Evolutionary conservation across 306 rosid genomes (phyloP).

Genomic region (Amphicarpaea edgeworthii): DNA sequence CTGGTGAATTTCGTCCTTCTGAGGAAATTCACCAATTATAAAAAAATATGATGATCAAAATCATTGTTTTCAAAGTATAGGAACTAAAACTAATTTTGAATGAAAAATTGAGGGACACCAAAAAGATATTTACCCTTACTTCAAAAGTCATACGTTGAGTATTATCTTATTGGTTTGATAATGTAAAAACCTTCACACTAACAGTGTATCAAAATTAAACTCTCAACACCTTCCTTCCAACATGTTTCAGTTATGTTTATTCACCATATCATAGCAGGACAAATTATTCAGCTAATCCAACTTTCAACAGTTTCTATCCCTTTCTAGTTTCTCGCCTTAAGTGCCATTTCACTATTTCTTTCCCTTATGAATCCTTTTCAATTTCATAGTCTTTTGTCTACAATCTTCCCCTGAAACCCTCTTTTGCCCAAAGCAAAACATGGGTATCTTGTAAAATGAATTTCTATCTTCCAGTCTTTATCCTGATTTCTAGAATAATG

Average conservation of each 20-base stretch:
- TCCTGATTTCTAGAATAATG: neutral
- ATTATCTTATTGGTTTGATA: neutral
- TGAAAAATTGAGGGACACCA: neutral
- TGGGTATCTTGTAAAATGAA: neutral
- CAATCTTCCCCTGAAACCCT: neutral
- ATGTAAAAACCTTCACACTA: neutral
- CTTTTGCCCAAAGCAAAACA: neutral
- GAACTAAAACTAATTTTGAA: neutral
- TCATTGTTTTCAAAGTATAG: neutral
- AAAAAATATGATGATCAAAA: neutral
- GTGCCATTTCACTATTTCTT: neutral
- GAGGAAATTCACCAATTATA: neutral
- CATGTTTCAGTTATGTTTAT: neutral
- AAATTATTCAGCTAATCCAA: neutral
- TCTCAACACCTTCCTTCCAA: neutral
- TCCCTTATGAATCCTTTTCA: neutral
- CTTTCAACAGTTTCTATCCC: neutral
- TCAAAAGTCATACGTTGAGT: neutral
- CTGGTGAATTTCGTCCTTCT: neutral
- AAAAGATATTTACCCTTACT: neutral
- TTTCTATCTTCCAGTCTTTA: neutral
- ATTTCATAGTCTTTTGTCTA: neutral
- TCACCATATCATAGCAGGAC: neutral
- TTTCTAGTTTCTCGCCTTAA: slow-evolving; percentile 3
- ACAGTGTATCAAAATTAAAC: neutral